Evolutionary conservation across 2,329 filamentous ascomycete genomes (phyloP).

Genomic region (Arthrobotrys iridis): DNA sequence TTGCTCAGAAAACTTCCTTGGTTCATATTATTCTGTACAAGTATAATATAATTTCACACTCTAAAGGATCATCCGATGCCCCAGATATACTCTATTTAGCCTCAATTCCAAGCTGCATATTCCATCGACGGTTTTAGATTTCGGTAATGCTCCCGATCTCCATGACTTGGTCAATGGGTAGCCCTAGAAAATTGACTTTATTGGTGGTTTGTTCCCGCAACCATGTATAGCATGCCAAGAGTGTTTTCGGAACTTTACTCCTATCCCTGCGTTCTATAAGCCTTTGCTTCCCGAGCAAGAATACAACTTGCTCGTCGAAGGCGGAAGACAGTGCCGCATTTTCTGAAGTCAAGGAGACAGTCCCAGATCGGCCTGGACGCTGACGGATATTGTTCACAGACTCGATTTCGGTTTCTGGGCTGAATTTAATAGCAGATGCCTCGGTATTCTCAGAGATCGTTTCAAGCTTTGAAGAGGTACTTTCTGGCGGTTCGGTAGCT

Average conservation of each 20-base stretch:
- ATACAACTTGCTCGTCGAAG: constrained; percentile 50
- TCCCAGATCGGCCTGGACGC: constrained; percentile 12
- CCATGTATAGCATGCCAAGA: constrained; percentile 36
- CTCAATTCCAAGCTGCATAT: not conserved
- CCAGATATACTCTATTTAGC: too few species aligned
- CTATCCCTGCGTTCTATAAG: constrained; percentile 33
- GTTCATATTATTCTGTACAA: too few species aligned
- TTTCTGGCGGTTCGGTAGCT: not conserved
- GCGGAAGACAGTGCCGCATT: constrained; percentile 34
- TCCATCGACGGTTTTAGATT: constrained; percentile 62
- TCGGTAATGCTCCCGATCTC: constrained; percentile 77
- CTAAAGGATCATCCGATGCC: too few species aligned
- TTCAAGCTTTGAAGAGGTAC: constrained; percentile 36
- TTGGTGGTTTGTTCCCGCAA: constrained; percentile 48
- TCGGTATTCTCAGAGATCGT: not conserved
- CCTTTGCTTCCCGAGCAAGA: constrained; percentile 44
- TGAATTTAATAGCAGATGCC: not conserved
- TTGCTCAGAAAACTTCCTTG: too few species aligned
- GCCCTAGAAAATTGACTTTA: constrained; percentile 45
- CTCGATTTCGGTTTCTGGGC: constrained; percentile 16
- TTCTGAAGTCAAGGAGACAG: constrained; percentile 20
- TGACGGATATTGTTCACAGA: constrained; percentile 8
- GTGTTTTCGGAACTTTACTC: constrained; percentile 1
- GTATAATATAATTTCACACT: too few species aligned
- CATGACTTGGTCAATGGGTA: constrained; percentile 71